Evolutionary conservation across 139 green algal genomes (phyloP).

Genomic region (Ulvella scutata): DNA sequence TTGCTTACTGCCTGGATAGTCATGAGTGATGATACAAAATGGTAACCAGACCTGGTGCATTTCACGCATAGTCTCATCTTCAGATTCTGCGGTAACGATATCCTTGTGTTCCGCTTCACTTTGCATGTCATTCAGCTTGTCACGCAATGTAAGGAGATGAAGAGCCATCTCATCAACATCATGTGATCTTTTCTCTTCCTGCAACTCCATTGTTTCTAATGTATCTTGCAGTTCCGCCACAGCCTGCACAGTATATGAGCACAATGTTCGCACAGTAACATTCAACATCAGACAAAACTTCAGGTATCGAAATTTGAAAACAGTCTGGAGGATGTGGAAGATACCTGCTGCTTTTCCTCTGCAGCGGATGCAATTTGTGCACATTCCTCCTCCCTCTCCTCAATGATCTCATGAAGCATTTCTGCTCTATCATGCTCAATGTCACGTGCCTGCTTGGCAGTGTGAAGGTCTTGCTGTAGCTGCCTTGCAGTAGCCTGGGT

Average conservation of each 20-base stretch:
- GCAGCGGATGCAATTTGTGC: not conserved
- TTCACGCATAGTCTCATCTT: not conserved
- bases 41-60: no score
- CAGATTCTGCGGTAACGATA: not conserved
- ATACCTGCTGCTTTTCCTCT: not conserved
- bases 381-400: constrained; percentile 1
- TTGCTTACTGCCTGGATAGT: no score
- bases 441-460: not conserved
- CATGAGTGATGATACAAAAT: no score
- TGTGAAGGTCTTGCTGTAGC: not conserved
- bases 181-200: not conserved
- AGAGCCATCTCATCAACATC: not conserved
- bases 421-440: not conserved
- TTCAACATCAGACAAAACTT: no score
- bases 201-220: not conserved
- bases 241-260: no score
- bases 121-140: not conserved
- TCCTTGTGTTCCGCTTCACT: not conserved
- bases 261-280: no score
- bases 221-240: not conserved
- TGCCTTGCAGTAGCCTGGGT: not conserved
- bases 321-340: no score
- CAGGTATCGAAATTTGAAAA: not conserved
- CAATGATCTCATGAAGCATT: not conserved
- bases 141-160: not conserved